Evolutionary conservation across 1,284 basidiomycete genomes (phyloP), one percentile per base, ranked within the genome.

Genomic region (Puccinia brachypodii): DNA sequence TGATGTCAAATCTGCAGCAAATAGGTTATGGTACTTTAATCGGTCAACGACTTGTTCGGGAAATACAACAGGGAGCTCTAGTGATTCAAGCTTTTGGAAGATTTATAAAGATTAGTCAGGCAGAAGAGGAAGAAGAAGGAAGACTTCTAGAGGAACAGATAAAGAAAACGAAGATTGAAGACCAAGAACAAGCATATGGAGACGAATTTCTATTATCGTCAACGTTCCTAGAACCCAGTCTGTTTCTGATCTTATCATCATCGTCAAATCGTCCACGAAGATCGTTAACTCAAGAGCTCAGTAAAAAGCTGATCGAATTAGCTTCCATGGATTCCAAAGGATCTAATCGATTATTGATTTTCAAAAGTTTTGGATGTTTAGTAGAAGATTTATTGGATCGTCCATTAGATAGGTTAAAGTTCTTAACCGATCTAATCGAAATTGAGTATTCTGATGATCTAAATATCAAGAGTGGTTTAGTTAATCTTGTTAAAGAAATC

Each of bases 241-340:
- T 68, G n/a, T 68, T 68, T n/a, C n/a, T 68, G 38, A 19, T 68
- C 25, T 11, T 68, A n/a, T n/a, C n/a, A n/a, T n/a, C n/a, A n/a
- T n/a, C n/a, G 64, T 38, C 33, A 2, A 19, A 53, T 16, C 62
- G 33, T 13, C 31, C n/a, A 68, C n/a, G 19, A 25, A 6, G 3
- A 3, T 13, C 4, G 36, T 11, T 68, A 7, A 68, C 22, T 3
- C 38, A 68, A 22, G 64, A 44, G 64, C 64, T 68, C n/a, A 40
- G 22, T 1, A 36, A n/a, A 22, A 68, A 68, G 64, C 8, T 68
- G 8, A 13, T 68, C 13, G 40, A 40, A 7, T 7, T 68, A n/a
- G 64, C 64, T 8, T 42, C 64, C 9, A 28, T 1, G 22, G 64
- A 68, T 8, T 8, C 64, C n/a, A 44, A 1, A 7, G 38, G 36